Conservation (phyloP, 176 grass and related monocot genomes). For the Oropetium thomaeum region DNA sequence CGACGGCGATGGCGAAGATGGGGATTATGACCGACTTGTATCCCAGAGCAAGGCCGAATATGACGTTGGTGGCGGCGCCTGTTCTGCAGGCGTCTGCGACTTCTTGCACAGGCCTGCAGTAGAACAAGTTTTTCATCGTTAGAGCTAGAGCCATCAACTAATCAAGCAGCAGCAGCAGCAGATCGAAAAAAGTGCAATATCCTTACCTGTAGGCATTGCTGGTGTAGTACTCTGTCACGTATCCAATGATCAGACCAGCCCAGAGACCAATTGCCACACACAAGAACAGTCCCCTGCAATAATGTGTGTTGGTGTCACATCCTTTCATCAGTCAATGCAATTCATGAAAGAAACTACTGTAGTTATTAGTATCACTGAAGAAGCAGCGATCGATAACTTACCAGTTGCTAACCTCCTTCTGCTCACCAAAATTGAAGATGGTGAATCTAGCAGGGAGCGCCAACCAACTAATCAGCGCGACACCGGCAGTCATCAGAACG, state of each 20-base stretch:
- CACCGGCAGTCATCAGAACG: conserved; percentile 43
- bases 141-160: background rate
- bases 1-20: conserved; percentile 31
- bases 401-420: conserved; percentile 50
- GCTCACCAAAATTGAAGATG: conserved; percentile 47
- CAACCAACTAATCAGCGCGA: conserved; percentile 45
- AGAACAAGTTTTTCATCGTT: background rate
- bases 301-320: background rate
- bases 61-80: conserved; percentile 49
- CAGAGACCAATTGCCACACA: conserved; percentile 57
- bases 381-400: background rate
- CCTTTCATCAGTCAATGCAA: background rate
- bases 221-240: conserved; percentile 55
- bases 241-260: conserved; percentile 60
- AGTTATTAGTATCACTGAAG: background rate
- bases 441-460: conserved; percentile 50
- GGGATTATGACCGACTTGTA: conserved; percentile 65
- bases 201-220: conserved; percentile 54
- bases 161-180: too few relatives aligned
- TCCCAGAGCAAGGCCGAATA: conserved; percentile 55
- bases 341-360: background rate
- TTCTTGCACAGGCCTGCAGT: conserved; percentile 49
- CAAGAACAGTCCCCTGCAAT: conserved; percentile 45
- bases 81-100: conserved; percentile 52
- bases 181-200: background rate